These are phyloP conservation scores for Aspergillus amoenus DNA, from an alignment of 2,329 filamentous ascomycete species.

Conservation along the genomic window DNA sequence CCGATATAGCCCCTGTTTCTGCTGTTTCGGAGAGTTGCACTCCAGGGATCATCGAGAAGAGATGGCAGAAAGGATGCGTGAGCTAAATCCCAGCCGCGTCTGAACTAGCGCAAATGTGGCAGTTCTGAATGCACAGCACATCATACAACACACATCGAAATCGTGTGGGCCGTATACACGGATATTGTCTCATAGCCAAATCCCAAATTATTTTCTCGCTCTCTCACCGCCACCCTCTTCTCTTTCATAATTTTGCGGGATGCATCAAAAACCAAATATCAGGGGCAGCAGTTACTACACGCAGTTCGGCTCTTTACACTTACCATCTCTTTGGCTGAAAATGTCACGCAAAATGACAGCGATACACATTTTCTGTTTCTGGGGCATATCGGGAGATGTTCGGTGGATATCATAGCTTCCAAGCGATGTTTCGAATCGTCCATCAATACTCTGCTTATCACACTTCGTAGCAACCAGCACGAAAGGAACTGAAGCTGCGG, in stretches of 20 bases:
- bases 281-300: not conserved
- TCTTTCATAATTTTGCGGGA: not conserved
- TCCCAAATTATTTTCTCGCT: not conserved
- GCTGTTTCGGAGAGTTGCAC: conserved; percentile 7
- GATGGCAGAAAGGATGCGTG: conserved; percentile 27
- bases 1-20: conserved; percentile 3
- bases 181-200: not conserved
- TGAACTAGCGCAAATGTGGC: conserved; percentile 29
- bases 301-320: conserved; percentile 33
- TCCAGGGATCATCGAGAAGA: conserved; percentile 15
- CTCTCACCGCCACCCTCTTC: not conserved
- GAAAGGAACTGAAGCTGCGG: conserved; percentile 70
- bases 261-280: not conserved
- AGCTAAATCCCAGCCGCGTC: conserved; percentile 26
- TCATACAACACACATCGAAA: conserved; percentile 3
- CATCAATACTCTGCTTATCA: conserved; percentile 69
- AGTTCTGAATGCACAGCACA: conserved; percentile 14
- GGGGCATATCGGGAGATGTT: conserved; percentile 67
- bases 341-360: conserved; percentile 72
- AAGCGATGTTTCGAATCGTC: conserved; percentile 70
- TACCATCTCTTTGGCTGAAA: conserved; percentile 67
- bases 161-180: conserved; percentile 2
- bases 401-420: conserved; percentile 71
- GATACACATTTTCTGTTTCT: conserved; percentile 73
- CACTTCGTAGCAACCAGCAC: conserved; percentile 88